Percentiles rank a stretch among this genome's conserved stretches.
phyloP scores from a whole-genome alignment of 2,329 filamentous ascomycete genomes.

The Ophiobolus disseminans region DNA sequence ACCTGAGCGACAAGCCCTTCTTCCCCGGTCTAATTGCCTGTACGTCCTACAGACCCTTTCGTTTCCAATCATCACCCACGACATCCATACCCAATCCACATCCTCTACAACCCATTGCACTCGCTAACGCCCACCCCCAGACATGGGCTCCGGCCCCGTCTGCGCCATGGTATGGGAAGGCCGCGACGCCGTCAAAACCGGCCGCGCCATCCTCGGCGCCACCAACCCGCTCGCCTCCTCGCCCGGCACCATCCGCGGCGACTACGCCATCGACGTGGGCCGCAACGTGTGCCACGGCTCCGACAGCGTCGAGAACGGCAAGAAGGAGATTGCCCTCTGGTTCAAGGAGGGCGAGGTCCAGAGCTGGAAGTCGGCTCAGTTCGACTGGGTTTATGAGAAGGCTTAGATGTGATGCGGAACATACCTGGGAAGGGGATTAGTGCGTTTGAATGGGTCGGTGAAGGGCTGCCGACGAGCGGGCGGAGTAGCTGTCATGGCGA shows the following conservation, averaged over 20 bases:
- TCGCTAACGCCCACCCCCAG: slow-evolving; percentile 56
- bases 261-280: slow-evolving; percentile 87
- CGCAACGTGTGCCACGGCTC: slow-evolving; percentile 99
- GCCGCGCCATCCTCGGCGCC: slow-evolving; percentile 94
- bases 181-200: slow-evolving; percentile 98
- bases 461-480: background rate
- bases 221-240: slow-evolving; percentile 96
- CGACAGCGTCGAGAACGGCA: slow-evolving; percentile 96
- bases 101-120: slow-evolving; percentile 11
- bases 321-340: slow-evolving; percentile 99
- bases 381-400: slow-evolving; percentile 99
- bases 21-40: slow-evolving; percentile 93
- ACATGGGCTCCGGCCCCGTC: slow-evolving; percentile 97
- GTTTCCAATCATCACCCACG: background rate
- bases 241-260: slow-evolving; percentile 97
- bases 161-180: slow-evolving; percentile 99
- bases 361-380: slow-evolving; percentile 82
- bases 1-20: slow-evolving; percentile 94
- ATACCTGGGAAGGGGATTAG: background rate
- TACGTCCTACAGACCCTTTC: slow-evolving; percentile 58
- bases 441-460: background rate
- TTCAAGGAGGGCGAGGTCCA: slow-evolving; percentile 89
- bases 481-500: background rate
- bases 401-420: slow-evolving; percentile 20
- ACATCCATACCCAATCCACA: background rate